Evolutionary conservation across 208 protist species (phyloP), one percentile per base, ranked within the genome.

Genomic region (Crithidia expoeki): DNA sequence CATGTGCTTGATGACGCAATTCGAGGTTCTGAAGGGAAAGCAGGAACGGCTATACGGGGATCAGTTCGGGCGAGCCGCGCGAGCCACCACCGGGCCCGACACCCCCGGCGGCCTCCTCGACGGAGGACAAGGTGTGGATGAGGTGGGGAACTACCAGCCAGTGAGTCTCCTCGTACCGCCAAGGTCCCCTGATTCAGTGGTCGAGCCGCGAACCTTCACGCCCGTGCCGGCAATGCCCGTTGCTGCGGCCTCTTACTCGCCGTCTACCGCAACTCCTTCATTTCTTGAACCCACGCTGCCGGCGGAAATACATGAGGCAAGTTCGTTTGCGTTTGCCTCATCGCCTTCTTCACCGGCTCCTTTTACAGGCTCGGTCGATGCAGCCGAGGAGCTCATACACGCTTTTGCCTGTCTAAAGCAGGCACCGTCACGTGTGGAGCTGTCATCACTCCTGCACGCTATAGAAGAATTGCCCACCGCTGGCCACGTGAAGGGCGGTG

Each of bases 31-130:
- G 34, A 58, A 61, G 27, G 40, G 55, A 14, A 68, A 72, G 57
- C 58, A 77, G 55, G 49, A 70, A 27, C 59, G 58, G 0, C 56
- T 72, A 7, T 75, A 79, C 46, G 73, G 66, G 10, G 46, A 72
- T 46, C 40, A 61, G 33, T 72, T 72, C n/a, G 32, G 66, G 23
- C 52, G 44, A n/a, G 57, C 61, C 21, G 59, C 55, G 27, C 58
- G 73, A 7, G 55, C 51, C n/a, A 46, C 62, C 23, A 28, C 36
- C 2, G 25, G 47, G n/a, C 32, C 34, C 14, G 63, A 23, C 23
- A 17, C 23, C 21, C 19, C 44, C 21, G 63, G 21, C 25, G 11
- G 50, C 17, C 25, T 34, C 17, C n/a, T 23, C 10, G 23, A 53
- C 30, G 9, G 55, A 6, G 27, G 56, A 28, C 63, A 38, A 12